A percentile compares a stretch with the other conserved stretches of the same genome.
Conservation (phyloP, 2,329 filamentous ascomycete species). For the Microdochium bolleyi region DNA sequence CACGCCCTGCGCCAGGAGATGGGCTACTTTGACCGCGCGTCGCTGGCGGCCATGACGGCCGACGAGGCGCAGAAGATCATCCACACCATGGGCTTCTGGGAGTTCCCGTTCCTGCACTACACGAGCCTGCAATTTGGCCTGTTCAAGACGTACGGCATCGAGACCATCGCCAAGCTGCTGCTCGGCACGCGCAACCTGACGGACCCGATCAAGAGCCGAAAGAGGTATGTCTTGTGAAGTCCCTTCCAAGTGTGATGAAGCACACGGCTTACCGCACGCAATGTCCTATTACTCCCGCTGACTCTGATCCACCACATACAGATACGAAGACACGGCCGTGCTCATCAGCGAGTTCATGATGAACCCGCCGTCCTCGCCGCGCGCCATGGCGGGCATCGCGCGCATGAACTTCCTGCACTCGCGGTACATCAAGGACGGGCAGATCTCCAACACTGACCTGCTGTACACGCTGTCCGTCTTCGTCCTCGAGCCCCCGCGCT, state of each 20-base stretch:
- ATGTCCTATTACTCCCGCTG: neutral
- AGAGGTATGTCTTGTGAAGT: conserved; percentile 14
- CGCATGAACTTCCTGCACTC: conserved; percentile 31
- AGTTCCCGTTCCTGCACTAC: conserved; percentile 17
- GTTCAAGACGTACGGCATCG: conserved; percentile 24
- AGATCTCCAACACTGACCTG: conserved; percentile 26
- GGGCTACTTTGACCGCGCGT: conserved; percentile 15
- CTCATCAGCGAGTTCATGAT: conserved; percentile 20
- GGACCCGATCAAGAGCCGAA: conserved; percentile 18
- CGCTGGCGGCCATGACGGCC: conserved; percentile 19
- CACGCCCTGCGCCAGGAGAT: conserved; percentile 11
- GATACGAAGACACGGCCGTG: conserved; percentile 21
- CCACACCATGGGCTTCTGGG: conserved; percentile 11
- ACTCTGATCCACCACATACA: conserved; percentile 2
- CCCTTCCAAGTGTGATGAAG: neutral
- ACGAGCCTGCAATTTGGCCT: conserved; percentile 19
- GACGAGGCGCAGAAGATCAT: conserved; percentile 21
- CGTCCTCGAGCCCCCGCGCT: conserved; percentile 55
- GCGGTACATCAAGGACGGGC: conserved; percentile 21
- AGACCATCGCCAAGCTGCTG: conserved; percentile 19
- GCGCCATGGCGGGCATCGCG: conserved; percentile 23
- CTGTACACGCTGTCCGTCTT: conserved; percentile 45
- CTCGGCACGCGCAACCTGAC: conserved; percentile 21
- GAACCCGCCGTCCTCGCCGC: conserved; percentile 25
- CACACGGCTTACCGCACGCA: neutral